Conservation (phyloP, 345 rosid species). For the Jatropha curcas region DNA sequence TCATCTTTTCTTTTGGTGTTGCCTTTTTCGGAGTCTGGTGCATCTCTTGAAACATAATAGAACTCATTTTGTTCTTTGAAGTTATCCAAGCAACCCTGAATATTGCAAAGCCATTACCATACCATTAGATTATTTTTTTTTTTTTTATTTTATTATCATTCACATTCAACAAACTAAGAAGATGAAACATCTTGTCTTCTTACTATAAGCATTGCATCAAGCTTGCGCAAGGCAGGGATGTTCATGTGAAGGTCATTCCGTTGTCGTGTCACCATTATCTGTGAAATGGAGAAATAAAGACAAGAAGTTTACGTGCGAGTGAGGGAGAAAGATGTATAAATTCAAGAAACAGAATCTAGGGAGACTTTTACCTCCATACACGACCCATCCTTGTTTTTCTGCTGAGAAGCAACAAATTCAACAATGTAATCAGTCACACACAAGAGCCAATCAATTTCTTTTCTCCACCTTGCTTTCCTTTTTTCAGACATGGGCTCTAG, state of each 20-base stretch:
- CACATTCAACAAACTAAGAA: not conserved
- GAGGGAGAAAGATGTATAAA: not conserved
- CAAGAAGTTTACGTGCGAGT: not conserved
- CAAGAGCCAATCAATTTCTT: slow-evolving; percentile 43
- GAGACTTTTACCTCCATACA: slow-evolving; percentile 30
- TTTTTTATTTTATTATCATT: not conserved
- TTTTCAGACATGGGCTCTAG: slow-evolving; percentile 45
- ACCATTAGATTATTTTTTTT: not conserved
- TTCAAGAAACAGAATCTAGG: not conserved
- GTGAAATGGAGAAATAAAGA: slow-evolving; percentile 3
- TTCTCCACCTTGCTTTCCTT: slow-evolving; percentile 45
- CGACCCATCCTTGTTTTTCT: slow-evolving; percentile 35
- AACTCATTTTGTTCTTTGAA: slow-evolving; percentile 76
- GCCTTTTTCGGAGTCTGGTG: slow-evolving; percentile 59
- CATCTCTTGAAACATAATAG: slow-evolving; percentile 60
- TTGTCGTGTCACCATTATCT: slow-evolving; percentile 87
- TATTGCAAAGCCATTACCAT: not conserved
- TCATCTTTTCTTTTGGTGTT: slow-evolving; percentile 59
- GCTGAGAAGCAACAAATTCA: slow-evolving; percentile 47
- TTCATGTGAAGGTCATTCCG: slow-evolving; percentile 84
- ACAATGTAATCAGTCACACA: slow-evolving; percentile 44
- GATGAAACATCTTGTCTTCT: slow-evolving; percentile 27
- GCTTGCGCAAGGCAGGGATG: slow-evolving; percentile 89
- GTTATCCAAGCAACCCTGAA: slow-evolving; percentile 75
- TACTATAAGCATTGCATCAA: slow-evolving; percentile 93